Base-by-base conservation (phyloP, 352 stramenopile species). In the Blastocystis sp. region DNA sequence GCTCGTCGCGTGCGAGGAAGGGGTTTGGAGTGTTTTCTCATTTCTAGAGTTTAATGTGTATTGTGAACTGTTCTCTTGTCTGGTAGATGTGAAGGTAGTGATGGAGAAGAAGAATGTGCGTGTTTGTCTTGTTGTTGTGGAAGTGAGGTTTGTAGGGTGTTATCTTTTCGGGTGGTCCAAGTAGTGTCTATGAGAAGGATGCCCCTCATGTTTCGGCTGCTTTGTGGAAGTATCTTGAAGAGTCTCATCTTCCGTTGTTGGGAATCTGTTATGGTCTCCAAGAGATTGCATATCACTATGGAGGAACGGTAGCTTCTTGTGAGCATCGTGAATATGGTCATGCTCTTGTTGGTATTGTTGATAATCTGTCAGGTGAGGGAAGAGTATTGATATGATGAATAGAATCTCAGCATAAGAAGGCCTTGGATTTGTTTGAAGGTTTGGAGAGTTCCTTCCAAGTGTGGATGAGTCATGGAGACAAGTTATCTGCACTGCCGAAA, bases 391-490 rank as follows among this genome's bases (percentile, higher is more conserved):
- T 14, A 9, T 77, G 49, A 77, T 6, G 49, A 5, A 7, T 80
- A 80, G 69, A 66, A 32, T 24, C 57, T 29, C 24, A 80, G n/a
- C 6, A 9, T 4, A 6, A 59, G 7, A 86, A 78, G 1, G 89
- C 81, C 14, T 56, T 66, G 43, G 90, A 90, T 0, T 91, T 98
- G 16, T 94, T 98, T 86, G 89, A 94, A 21, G 95, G 93, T 14
- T 92, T 96, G 27, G 93, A 95, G 32, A 88, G 92, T 24, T 92
- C 96, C 78, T 97, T 98, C 90, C 94, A 97, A 90, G 94, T 99
- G 91, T 99, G 96, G 96, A 99, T 99, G 97, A 97, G 93, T 89
- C 97, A 99, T 91, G 96, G 95, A 42, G 97, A 99, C 91, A 98
- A 98, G 91, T 91, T 99, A 51, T 95, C 93, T 83, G 90, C 91